Base-by-base conservation (phyloP, 805 yeast species). In the Wickerhamomyces mucosus region DNA sequence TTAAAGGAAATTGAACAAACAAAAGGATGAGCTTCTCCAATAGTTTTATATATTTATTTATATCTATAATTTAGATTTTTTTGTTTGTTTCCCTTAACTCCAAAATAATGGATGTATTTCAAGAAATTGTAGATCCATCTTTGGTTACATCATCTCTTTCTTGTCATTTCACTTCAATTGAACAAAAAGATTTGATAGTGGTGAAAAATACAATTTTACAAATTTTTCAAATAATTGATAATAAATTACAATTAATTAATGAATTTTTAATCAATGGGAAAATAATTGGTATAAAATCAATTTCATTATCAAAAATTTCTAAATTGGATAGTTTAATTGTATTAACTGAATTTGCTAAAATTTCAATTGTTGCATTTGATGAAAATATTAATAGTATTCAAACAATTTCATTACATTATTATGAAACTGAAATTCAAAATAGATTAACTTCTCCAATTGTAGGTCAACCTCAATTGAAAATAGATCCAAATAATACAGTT, bases 351-450 rank as follows among this genome's bases (percentile, higher is more conserved):
- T 61, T 60, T 31, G 95, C 96, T 19, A 89, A 89, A 50, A 46
- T 86, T 24, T 81, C 94, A 1, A 56, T 88, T 13, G 55, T 89
- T 18, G 65, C 67, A 34, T 92, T 94, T 83, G 78, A 85, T 45
- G 52, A 55, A 4, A 53, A 47, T 4, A 50, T 45, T n/a, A 63
- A 72, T 40, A 45, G 68, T 1, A 61, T 89, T n/a, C 61, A 68
- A 17, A 83, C 96, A 0, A 67, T 74, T 1, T 81, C 95, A 31
- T 59, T 92, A 31, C 98, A 92, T 57, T 85, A 71, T 51, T 92
- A 88, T 53, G 96, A 89, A 45, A 70, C 73, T 27, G 72, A 72
- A 17, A 61, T 85, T 31, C 67, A 67, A 26, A 61, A 65, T 21
- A 46, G 65, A 9, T 65, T 75, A 2, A 58, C 66, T 29, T 73